phyloP scores from a whole-genome alignment of 495 filamentous ascomycete genomes.

The Hypomontagnella monticulosa region DNA sequence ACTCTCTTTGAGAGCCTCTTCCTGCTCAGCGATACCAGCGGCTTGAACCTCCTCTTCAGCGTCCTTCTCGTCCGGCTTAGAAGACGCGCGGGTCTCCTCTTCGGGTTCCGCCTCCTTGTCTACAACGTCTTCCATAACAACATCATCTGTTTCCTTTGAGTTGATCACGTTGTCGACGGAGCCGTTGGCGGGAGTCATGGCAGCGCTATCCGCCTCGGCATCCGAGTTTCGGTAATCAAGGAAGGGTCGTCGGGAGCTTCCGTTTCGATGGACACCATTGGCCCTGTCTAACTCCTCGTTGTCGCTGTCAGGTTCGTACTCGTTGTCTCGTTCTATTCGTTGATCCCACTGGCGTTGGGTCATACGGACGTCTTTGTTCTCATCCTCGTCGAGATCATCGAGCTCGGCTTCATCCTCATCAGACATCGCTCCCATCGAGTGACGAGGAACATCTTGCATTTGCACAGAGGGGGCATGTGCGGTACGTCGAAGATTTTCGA shows the following conservation, averaged over 20 bases:
- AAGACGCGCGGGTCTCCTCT: conserved; percentile 28
- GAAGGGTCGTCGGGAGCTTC: conserved; percentile 68
- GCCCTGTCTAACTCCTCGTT: conserved; percentile 83
- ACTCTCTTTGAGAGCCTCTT: conserved; percentile 24
- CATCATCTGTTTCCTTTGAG: conserved; percentile 68
- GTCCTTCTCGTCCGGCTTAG: conserved; percentile 56
- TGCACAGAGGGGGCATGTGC: conserved; percentile 91
- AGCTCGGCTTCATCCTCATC: conserved; percentile 90
- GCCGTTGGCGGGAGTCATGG: conserved; percentile 64
- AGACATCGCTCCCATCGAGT: conserved; percentile 70
- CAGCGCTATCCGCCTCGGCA: conserved; percentile 71
- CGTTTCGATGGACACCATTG: conserved; percentile 75
- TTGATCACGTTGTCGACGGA: conserved; percentile 56
- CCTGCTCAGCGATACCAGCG: conserved; percentile 43
- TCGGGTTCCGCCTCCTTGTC: conserved; percentile 43
- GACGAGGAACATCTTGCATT: conserved; percentile 91
- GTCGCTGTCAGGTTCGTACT: conserved; percentile 80
- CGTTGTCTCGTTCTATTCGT: conserved; percentile 74
- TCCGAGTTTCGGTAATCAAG: conserved; percentile 78
- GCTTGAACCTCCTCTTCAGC: conserved; percentile 38
- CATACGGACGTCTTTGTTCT: conserved; percentile 84
- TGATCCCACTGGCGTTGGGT: conserved; percentile 88
- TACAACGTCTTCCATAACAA: conserved; percentile 70
- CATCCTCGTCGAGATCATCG: conserved; percentile 89
- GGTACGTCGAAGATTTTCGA: conserved; percentile 92